Percentiles rank a stretch among this genome's conserved stretches.
These are phyloP conservation scores for Arachnomyces sp. DNA, from an alignment of 2,329 filamentous ascomycete genomes.

Conservation along the genomic window DNA sequence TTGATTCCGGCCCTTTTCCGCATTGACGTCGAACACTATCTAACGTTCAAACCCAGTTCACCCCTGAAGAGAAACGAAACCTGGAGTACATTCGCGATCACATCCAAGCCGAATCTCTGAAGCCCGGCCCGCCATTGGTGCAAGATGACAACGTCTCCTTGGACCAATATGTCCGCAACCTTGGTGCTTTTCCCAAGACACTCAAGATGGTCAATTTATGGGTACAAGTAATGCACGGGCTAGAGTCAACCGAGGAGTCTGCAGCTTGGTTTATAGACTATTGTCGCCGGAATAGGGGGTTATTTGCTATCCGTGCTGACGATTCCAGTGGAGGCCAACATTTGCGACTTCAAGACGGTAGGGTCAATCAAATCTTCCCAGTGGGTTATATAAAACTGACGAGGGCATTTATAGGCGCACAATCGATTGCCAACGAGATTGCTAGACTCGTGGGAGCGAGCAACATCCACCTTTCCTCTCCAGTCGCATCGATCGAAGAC, in stretches of 20 bases:
- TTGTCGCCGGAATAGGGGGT: slow-evolving; percentile 27
- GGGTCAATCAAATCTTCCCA: background rate
- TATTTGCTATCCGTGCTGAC: slow-evolving; percentile 29
- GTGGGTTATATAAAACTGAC: too few relatives aligned
- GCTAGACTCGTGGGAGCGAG: slow-evolving; percentile 18
- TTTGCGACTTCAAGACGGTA: slow-evolving; percentile 21
- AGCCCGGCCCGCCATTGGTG: slow-evolving; percentile 9
- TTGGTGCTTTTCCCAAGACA: slow-evolving; percentile 24
- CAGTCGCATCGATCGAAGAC: slow-evolving; percentile 7
- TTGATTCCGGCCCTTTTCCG: background rate
- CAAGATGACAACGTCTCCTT: slow-evolving; percentile 27
- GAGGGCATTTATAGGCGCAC: slow-evolving; percentile 14
- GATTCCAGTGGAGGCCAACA: slow-evolving; percentile 30
- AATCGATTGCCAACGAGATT: slow-evolving; percentile 19
- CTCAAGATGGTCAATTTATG: slow-evolving; percentile 30
- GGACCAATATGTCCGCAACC: slow-evolving; percentile 28
- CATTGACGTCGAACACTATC: background rate
- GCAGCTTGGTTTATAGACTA: slow-evolving; percentile 34
- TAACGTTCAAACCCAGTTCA: too few relatives aligned
- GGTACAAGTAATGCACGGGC: slow-evolving; percentile 31
- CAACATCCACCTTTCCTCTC: slow-evolving; percentile 15
- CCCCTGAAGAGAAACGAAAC: slow-evolving; percentile 23
- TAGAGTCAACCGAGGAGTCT: slow-evolving; percentile 29
- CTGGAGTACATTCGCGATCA: slow-evolving; percentile 28
- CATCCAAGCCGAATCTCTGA: slow-evolving; percentile 27